Evolutionary conservation across 768 basidiomycete genomes (phyloP), one percentile per base, ranked within the genome.

Genomic region (Hericium rajendrae): DNA sequence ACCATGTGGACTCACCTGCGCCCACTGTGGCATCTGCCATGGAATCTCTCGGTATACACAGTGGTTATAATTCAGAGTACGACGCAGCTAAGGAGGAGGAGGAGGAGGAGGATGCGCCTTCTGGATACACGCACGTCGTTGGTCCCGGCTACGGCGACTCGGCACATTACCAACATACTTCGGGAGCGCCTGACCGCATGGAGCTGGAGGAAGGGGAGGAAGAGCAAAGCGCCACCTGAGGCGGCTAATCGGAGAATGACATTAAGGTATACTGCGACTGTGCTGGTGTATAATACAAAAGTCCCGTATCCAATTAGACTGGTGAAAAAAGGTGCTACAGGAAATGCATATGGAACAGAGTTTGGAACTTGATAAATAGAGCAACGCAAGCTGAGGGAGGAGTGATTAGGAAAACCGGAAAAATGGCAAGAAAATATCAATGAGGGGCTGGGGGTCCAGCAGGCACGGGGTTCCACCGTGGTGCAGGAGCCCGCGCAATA

Each of bases 401-500:
- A 10, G 6, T 32, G 32, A 32, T 9, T 32, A 32, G 32, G 8
- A 32, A 32, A 32, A 8, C 6, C 32, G 9, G 32, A 32, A 32
- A 32, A 10, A 6, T 8, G 32, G 32, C 9, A 10, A 32, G 32
- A 10, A 32, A 39, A 53, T 22, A 40, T 38, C 32, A 53, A 53
- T 20, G 20, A 40, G 37, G 11, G 20, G 38, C 18, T 38, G 16
- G n/a, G 12, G 43, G 28, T 38, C 9, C 13, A 37, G 38, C n/a
- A 46, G n/a, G 22, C 38, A 16, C 46, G 13, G 39, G 39, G 40
- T 12, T 55, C 69, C 70, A 71, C 6, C 67, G 66, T 11, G 70
- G 69, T 2, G 70, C 63, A 26, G 70, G 69, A 4, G 68, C 63
- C 9, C 62, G 59, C 32, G 70, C 56, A 24, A 52, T 24, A 57